phyloP scores from a whole-genome alignment of 129 eudicot genomes.

The Lonicera japonica region DNA sequence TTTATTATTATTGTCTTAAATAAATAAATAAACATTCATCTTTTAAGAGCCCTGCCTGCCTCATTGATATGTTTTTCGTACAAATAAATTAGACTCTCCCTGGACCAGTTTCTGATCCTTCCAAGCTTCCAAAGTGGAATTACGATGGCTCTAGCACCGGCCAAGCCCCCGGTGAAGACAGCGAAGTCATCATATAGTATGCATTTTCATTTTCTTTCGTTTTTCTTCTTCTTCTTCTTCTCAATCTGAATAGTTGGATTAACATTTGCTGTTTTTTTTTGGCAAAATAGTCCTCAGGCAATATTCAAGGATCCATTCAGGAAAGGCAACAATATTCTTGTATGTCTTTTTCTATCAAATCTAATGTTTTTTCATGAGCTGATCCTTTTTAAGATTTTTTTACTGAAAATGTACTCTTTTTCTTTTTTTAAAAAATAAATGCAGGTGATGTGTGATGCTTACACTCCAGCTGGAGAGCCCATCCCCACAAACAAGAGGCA shows the following conservation, averaged over 20 bases:
- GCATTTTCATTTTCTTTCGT: slow-evolving; percentile 4
- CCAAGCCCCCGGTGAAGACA: slow-evolving; percentile 76
- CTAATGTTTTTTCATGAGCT: too few species aligned
- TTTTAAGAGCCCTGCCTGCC: too few species aligned
- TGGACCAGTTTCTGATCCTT: slow-evolving; percentile 54
- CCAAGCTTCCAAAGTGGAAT: slow-evolving; percentile 80
- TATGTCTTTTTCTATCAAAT: slow-evolving; percentile 1
- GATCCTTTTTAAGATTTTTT: background rate
- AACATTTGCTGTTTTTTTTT: background rate
- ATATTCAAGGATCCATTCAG: slow-evolving; percentile 82
- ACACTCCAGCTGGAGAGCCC: slow-evolving; percentile 67
- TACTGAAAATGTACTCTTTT: background rate
- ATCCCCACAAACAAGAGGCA: slow-evolving; percentile 60
- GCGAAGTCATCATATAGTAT: slow-evolving; percentile 72
- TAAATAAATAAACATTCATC: too few species aligned
- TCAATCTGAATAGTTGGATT: background rate
- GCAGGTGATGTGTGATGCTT: slow-evolving; percentile 76
- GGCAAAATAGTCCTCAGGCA: slow-evolving; percentile 60
- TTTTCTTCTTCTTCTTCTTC: background rate
- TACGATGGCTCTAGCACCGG: slow-evolving; percentile 82
- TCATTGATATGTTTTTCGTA: background rate
- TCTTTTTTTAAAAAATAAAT: background rate
- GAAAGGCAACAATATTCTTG: slow-evolving; percentile 75
- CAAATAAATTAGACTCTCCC: slow-evolving; percentile 43
- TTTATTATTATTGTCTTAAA: too few species aligned